Base-by-base conservation (phyloP, 2,329 filamentous ascomycete species). In the Colletotrichum lupini region DNA sequence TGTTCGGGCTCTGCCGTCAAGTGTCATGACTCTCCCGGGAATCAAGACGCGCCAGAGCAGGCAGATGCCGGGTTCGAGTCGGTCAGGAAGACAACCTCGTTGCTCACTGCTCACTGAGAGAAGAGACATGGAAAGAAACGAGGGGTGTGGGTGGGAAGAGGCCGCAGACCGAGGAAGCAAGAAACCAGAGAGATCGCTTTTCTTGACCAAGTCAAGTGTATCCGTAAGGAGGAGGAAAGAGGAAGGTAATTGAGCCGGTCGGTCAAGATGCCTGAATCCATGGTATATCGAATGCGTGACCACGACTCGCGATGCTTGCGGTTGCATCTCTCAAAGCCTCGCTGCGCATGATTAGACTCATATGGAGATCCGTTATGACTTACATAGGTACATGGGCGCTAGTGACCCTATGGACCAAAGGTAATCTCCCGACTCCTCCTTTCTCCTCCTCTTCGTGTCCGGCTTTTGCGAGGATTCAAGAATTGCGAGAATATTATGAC, bases 331-430 rank as follows among this genome's bases (percentile, higher is more conserved):
- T 71, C 71, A 60, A 71, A 61, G 67, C 70, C 70, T 73, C 53
- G 32, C 46, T 61, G 67, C 70, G 70, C 70, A 70, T 65, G 70
- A 42, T 73, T 73, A 70, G 70, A 66, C 67, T 73, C 70, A 61
- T 72, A 67, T 67, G 42, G 62, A 68, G 68, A 68, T 68, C 72
- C 68, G 58, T 68, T 63, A 74, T 74, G 72, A 72, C 72, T 72
- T 74, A 72, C 72, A 74, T 74, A 35, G 32, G 32, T 35, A 68
- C 52, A 52, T 65, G 67, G 62, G 46, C 61, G 72, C 67, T 74
- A 74, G 68, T 67, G 64, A 58, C 53, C 52, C 28, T 72, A 72
- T 63, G 68, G 72, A 49, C 52, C 72, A 63, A 49, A 24, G 24
- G 72, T 28, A 74, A 72, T 72, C 68, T 72, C 72, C 68, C 59